A percentile compares a stretch with the other conserved stretches of the same genome.
Evolutionary conservation across 2,329 filamentous ascomycete genomes (phyloP).

Genomic region (Hypomyces rosellus): DNA sequence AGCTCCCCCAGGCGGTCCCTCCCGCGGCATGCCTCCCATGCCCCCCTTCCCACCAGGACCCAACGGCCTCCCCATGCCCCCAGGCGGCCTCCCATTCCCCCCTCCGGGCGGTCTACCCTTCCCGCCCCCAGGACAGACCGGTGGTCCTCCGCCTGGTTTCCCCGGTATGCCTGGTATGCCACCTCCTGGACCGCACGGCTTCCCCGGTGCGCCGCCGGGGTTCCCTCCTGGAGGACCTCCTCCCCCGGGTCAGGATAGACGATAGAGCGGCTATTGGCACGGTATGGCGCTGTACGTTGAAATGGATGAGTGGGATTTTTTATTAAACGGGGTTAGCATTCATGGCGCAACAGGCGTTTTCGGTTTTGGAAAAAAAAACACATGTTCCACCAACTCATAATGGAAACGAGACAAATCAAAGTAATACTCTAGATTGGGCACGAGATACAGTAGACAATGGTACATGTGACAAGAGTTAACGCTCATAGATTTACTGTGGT

Average conservation of each 20-base stretch:
- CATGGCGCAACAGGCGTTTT: conserved; percentile 28
- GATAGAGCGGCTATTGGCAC: conserved; percentile 17
- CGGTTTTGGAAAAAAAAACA: not conserved
- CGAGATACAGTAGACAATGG: too few relatives aligned
- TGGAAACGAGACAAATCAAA: too few relatives aligned
- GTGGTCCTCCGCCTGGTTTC: conserved; percentile 23
- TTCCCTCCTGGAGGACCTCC: conserved; percentile 31
- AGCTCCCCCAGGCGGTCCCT: conserved; percentile 43
- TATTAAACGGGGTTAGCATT: too few relatives aligned
- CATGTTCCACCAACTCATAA: too few relatives aligned
- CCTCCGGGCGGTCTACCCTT: conserved; percentile 28
- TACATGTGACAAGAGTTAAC: too few relatives aligned
- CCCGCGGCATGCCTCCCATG: conserved; percentile 41
- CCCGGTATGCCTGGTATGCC: conserved; percentile 32
- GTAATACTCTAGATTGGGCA: too few relatives aligned
- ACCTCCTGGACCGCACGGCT: conserved; percentile 36
- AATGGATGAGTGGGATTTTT: too few relatives aligned
- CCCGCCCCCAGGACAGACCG: conserved; percentile 19
- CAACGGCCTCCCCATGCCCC: conserved; percentile 25
- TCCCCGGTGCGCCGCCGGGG: conserved; percentile 30
- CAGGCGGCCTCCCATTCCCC: conserved; percentile 13
- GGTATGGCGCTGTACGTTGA: too few relatives aligned
- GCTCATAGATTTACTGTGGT: too few relatives aligned
- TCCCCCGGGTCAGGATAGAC: conserved; percentile 34
- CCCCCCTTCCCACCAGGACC: conserved; percentile 38